phyloP scores from a whole-genome alignment of 2,329 filamentous ascomycete species.

The Cercospora canescens region DNA sequence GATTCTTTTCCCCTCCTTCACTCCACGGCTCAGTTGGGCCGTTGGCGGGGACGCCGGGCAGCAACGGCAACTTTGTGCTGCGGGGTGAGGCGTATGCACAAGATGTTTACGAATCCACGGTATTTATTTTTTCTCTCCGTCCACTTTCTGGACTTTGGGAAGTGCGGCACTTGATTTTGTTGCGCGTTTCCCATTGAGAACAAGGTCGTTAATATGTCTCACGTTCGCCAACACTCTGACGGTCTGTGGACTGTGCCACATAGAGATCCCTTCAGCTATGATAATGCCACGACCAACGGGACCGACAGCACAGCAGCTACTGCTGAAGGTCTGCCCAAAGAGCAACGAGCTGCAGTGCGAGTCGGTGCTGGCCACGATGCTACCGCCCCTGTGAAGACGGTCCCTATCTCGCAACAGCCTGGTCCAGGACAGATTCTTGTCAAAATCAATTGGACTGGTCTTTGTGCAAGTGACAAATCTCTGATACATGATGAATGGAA shows the following conservation, averaged over 20 bases:
- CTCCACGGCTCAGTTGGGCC: neutral
- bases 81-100: neutral
- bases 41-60: neutral
- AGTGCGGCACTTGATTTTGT: neutral
- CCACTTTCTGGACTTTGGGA: neutral
- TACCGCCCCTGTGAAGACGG: constrained; percentile 33
- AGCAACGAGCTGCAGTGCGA: constrained; percentile 40
- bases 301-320: neutral
- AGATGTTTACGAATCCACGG: neutral
- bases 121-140: neutral
- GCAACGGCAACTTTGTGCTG: neutral
- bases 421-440: constrained; percentile 38
- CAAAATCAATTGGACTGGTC: constrained; percentile 39
- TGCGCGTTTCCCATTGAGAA: neutral
- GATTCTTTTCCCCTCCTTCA: neutral
- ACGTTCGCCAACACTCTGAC: neutral
- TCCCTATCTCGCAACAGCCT: constrained; percentile 34
- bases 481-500: constrained; percentile 41
- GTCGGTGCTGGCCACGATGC: constrained; percentile 34
- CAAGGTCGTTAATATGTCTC: neutral
- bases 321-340: constrained; percentile 27
- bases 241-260: constrained; percentile 1
- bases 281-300: neutral
- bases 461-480: constrained; percentile 39
- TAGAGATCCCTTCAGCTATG: neutral